Evolutionary conservation across 2,329 filamentous ascomycete genomes (phyloP).

Genomic region (Penicillium crustosum): DNA sequence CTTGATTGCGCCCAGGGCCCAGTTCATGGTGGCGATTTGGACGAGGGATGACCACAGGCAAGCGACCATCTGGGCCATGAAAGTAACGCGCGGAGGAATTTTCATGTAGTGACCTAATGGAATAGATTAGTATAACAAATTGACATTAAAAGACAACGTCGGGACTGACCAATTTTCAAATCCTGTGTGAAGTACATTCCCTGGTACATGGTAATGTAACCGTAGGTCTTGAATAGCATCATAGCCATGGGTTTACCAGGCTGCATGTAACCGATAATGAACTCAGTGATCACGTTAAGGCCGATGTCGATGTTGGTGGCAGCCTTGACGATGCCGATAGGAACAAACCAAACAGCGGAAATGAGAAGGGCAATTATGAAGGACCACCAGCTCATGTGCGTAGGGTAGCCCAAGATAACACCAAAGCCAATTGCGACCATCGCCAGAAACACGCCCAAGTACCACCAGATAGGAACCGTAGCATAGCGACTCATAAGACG

Average conservation of each 20-base stretch:
- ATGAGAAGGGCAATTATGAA: conserved; percentile 67
- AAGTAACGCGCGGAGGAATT: conserved; percentile 52
- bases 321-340: conserved; percentile 63
- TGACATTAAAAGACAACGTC: background rate
- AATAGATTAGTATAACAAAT: background rate
- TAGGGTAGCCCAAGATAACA: conserved; percentile 56
- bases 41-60: conserved; percentile 53
- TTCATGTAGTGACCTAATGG: conserved; percentile 62
- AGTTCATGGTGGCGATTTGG: conserved; percentile 48
- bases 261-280: conserved; percentile 71
- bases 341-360: conserved; percentile 63
- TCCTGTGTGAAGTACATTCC: conserved; percentile 66
- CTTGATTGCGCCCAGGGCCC: conserved; percentile 57
- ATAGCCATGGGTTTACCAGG: conserved; percentile 69
- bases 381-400: conserved; percentile 70
- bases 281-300: conserved; percentile 72
- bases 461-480: conserved; percentile 60
- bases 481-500: conserved; percentile 59
- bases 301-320: conserved; percentile 67
- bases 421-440: conserved; percentile 54
- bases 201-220: conserved; percentile 67
- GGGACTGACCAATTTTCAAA: conserved; percentile 56
- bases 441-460: conserved; percentile 45
- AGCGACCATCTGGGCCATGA: conserved; percentile 52
- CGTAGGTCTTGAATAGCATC: conserved; percentile 78